Conservation (phyloP, 805 yeast genomes). For the Yarrowia sp. region DNA sequence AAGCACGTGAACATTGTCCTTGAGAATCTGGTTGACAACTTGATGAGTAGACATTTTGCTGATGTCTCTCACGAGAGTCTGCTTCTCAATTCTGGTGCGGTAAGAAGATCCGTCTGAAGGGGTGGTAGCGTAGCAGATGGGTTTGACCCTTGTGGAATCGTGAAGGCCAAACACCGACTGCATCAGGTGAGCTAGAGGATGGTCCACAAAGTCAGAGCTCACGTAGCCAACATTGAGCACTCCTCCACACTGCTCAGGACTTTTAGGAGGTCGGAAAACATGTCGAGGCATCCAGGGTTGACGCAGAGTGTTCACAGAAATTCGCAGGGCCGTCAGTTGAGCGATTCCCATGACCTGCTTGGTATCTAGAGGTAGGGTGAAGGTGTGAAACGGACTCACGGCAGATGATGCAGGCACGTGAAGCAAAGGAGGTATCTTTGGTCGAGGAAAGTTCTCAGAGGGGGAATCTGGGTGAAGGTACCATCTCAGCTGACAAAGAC, state of each 20-base stretch:
- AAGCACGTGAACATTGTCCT: constrained; percentile 48
- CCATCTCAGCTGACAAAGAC: neutral
- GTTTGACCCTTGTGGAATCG: constrained; percentile 42
- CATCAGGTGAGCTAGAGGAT: constrained; percentile 50
- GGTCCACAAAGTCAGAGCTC: constrained; percentile 49
- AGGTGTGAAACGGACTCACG: constrained; percentile 49
- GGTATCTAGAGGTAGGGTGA: constrained; percentile 47
- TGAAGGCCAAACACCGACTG: constrained; percentile 50
- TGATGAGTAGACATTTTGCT: constrained; percentile 45
- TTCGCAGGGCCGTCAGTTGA: constrained; percentile 46
- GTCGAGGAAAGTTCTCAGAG: neutral
- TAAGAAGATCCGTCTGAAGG: constrained; percentile 47
- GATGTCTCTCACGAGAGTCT: constrained; percentile 42
- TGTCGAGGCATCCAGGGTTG: constrained; percentile 47
- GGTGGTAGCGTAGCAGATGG: constrained; percentile 48
- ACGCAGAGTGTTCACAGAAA: constrained; percentile 44
- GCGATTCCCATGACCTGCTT: constrained; percentile 45
- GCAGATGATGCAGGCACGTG: constrained; percentile 47
- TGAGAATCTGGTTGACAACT: constrained; percentile 45
- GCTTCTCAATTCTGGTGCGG: constrained; percentile 1
- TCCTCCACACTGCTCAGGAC: constrained; percentile 43
- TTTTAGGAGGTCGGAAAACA: constrained; percentile 48
- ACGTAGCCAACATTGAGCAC: constrained; percentile 48
- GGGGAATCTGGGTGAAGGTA: neutral
- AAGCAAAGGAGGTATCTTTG: constrained; percentile 13